A percentile compares a stretch with the other conserved stretches of the same genome.
Evolutionary conservation across 176 grass and related monocot species (phyloP).

Genomic region (Zea luxurians): DNA sequence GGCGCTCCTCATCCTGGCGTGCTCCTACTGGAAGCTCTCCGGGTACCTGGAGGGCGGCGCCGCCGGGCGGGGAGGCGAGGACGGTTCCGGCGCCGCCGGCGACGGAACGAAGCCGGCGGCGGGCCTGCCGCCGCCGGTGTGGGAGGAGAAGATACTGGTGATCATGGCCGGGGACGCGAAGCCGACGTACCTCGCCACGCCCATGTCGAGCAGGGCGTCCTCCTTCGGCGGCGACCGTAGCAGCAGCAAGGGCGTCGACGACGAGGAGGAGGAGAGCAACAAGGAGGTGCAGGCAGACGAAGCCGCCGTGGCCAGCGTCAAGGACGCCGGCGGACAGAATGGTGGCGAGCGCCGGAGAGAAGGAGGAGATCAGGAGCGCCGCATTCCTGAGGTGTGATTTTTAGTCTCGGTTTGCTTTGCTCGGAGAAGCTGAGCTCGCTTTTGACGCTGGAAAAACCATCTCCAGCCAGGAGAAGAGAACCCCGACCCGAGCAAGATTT

Average conservation of each 20-base stretch:
- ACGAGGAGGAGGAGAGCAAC: constrained; percentile 10
- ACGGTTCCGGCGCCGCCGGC: neutral
- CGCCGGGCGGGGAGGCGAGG: neutral
- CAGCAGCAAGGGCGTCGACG: constrained; percentile 25
- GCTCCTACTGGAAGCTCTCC: constrained; percentile 96
- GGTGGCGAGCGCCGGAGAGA: constrained; percentile 42
- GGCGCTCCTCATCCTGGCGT: constrained; percentile 87
- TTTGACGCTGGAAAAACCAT: constrained; percentile 5
- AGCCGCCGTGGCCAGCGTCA: constrained; percentile 32
- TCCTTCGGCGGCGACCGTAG: constrained; percentile 58
- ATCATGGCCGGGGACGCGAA: constrained; percentile 96
- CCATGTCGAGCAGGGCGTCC: constrained; percentile 77
- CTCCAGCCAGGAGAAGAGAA: constrained; percentile 5
- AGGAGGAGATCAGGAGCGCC: constrained; percentile 25
- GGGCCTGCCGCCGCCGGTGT: constrained; percentile 34
- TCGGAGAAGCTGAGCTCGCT: neutral
- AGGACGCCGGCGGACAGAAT: constrained; percentile 26
- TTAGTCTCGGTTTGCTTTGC: neutral
- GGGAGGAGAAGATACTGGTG: constrained; percentile 91
- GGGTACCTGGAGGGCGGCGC: constrained; percentile 58
- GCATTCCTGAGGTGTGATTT: constrained; percentile 48
- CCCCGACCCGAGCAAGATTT: constrained; percentile 29
- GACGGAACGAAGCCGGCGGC: constrained; percentile 36
- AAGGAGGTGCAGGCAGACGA: constrained; percentile 19
- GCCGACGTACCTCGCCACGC: constrained; percentile 85